Conservation (phyloP, 1,284 basidiomycete species). For the Porogramme epimiltina region DNA sequence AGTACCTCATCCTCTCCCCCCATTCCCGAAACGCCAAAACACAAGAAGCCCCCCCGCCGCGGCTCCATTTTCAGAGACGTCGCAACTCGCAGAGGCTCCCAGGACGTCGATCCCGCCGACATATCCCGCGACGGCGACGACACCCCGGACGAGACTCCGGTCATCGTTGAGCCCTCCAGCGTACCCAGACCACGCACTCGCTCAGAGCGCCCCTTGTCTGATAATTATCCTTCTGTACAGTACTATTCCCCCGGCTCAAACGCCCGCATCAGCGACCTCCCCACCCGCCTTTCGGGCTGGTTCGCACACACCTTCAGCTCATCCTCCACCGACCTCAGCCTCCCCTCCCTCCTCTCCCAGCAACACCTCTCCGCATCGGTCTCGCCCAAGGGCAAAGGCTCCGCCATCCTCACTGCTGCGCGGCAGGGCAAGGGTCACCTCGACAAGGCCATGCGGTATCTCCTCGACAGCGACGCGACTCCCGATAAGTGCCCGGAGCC, state of each 20-base stretch:
- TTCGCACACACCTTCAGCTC: constrained; percentile 72
- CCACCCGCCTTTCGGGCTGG: constrained; percentile 75
- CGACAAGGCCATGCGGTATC: constrained; percentile 79
- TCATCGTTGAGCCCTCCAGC: constrained; percentile 51
- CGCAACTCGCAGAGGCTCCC: constrained; percentile 29
- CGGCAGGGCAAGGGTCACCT: constrained; percentile 74
- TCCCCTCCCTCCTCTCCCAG: constrained; percentile 60
- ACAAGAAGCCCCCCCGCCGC: constrained; percentile 30
- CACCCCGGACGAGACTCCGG: constrained; percentile 41
- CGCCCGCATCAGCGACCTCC: constrained; percentile 48
- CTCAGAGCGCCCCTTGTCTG: constrained; percentile 50
- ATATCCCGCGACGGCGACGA: constrained; percentile 28
- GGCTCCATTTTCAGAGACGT: constrained; percentile 29
- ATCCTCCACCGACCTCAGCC: constrained; percentile 69
- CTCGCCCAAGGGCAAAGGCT: constrained; percentile 49
- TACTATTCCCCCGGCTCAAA: constrained; percentile 37
- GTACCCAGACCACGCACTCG: constrained; percentile 45
- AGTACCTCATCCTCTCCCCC: constrained; percentile 39
- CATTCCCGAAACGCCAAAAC: constrained; percentile 25
- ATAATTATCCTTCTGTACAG: constrained; percentile 42
- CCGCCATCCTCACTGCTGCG: constrained; percentile 62
- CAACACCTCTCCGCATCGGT: constrained; percentile 30
- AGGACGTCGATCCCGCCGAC: constrained; percentile 33
- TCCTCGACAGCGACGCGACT: constrained; percentile 81
- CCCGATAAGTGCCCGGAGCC: constrained; percentile 80